phyloP scores from a whole-genome alignment of 2,329 filamentous ascomycete genomes.

The Hypocreales sp. region DNA sequence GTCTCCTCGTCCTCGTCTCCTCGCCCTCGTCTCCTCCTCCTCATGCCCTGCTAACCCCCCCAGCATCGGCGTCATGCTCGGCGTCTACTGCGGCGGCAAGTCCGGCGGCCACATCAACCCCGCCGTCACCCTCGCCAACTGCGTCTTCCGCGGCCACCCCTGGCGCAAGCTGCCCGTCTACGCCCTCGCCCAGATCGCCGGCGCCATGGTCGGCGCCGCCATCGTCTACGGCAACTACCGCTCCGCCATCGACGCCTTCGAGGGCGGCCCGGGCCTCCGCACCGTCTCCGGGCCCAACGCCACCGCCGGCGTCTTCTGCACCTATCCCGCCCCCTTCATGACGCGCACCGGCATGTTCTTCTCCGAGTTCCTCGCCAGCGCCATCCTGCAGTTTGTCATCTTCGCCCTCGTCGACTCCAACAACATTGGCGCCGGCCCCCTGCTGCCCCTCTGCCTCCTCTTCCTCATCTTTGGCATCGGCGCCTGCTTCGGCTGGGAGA shows the following conservation, averaged over 20 bases:
- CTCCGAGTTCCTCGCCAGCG: conserved; percentile 52
- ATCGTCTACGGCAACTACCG: conserved; percentile 50
- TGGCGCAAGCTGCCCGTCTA: conserved; percentile 60
- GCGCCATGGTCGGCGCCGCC: conserved; percentile 46
- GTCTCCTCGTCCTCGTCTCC: neutral
- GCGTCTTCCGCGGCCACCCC: conserved; percentile 50
- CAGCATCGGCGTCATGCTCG: conserved; percentile 51
- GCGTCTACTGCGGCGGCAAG: conserved; percentile 49
- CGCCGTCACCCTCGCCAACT: conserved; percentile 55
- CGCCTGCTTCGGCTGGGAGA: conserved; percentile 62
- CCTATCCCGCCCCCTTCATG: conserved; percentile 53
- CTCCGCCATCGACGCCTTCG: conserved; percentile 47
- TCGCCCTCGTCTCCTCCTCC: neutral
- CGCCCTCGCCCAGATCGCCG: conserved; percentile 47
- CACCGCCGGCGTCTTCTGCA: conserved; percentile 58
- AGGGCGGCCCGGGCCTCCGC: conserved; percentile 43
- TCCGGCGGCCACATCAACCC: conserved; percentile 55
- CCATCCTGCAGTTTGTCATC: conserved; percentile 56
- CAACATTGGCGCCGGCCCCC: conserved; percentile 39
- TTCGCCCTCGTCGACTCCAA: conserved; percentile 48
- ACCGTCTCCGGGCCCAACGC: conserved; percentile 44
- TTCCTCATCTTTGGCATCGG: conserved; percentile 62
- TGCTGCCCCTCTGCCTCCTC: conserved; percentile 46
- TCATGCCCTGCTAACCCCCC: neutral
- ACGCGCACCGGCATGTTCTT: conserved; percentile 54